Conservation (phyloP, 2,329 filamentous ascomycete species). For the Monosporascus cannonballus region DNA sequence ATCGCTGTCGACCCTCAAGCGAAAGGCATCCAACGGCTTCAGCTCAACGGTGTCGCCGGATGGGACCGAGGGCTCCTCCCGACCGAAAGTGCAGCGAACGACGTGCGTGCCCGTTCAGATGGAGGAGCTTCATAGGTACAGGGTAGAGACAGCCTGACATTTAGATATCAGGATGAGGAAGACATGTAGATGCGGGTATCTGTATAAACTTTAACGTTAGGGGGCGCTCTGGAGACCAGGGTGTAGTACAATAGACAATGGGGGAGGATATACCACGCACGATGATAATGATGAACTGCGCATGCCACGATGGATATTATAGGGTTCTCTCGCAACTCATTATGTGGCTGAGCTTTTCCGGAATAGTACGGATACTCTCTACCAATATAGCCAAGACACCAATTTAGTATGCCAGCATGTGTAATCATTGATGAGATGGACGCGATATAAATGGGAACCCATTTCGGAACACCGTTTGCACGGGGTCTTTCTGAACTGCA, state of each 20-base stretch:
- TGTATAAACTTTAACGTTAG: neutral
- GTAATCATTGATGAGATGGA: too few relatives aligned
- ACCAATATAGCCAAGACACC: too few relatives aligned
- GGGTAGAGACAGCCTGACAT: constrained; percentile 31
- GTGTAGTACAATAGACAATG: neutral
- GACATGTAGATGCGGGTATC: neutral
- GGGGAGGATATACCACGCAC: neutral
- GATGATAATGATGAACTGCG: neutral
- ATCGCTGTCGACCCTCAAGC: constrained; percentile 38
- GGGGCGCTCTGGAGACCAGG: neutral
- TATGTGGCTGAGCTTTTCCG: too few relatives aligned
- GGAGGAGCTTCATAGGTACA: constrained; percentile 29
- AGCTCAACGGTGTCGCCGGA: constrained; percentile 25
- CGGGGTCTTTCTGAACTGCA: too few relatives aligned
- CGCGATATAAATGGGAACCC: too few relatives aligned
- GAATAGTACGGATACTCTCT: too few relatives aligned
- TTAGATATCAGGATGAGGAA: neutral
- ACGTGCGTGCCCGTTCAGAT: constrained; percentile 33
- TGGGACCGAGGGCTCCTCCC: constrained; percentile 12
- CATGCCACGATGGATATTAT: too few relatives aligned
- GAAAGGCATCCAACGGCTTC: constrained; percentile 45
- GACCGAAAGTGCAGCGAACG: constrained; percentile 33
- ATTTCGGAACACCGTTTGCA: too few relatives aligned
- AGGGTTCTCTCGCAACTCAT: too few relatives aligned
- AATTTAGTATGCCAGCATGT: too few relatives aligned